phyloP scores from a whole-genome alignment of 106 monocot genomes.

The Narthecium ossifragum region DNA sequence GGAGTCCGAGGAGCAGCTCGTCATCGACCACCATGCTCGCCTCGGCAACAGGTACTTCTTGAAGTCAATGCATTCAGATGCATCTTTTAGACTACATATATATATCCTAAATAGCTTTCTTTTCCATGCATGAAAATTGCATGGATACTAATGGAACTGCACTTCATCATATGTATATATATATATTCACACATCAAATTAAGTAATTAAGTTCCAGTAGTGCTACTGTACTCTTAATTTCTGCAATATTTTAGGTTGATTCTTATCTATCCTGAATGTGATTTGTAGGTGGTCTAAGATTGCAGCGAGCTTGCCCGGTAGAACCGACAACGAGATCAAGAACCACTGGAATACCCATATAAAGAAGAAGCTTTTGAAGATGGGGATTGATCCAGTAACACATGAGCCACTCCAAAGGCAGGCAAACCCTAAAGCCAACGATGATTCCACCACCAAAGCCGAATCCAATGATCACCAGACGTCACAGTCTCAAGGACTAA shows the following conservation, averaged over 20 bases:
- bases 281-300: conserved; percentile 87
- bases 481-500: not conserved
- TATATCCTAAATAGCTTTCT: too few relatives aligned
- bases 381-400: conserved; percentile 65
- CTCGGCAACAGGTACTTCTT: conserved; percentile 52
- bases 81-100: not conserved
- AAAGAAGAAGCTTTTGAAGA: conserved; percentile 78
- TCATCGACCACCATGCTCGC: conserved; percentile 69
- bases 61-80: too few relatives aligned
- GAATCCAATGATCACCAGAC: conserved; percentile 2
- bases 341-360: conserved; percentile 92
- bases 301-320: conserved; percentile 66
- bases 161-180: too few relatives aligned
- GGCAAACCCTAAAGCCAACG: not conserved
- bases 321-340: conserved; percentile 88
- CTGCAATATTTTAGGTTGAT: too few relatives aligned
- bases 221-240: too few relatives aligned
- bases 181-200: too few relatives aligned
- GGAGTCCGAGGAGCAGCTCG: conserved; percentile 64
- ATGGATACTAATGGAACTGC: too few relatives aligned
- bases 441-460: conserved; percentile 7
- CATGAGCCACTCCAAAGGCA: conserved; percentile 39
- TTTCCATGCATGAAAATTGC: too few relatives aligned
- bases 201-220: too few relatives aligned
- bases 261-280: too few relatives aligned